Evolutionary conservation across 2,329 filamentous ascomycete genomes (phyloP).

Genomic region (Orbilia ellipsospora): DNA sequence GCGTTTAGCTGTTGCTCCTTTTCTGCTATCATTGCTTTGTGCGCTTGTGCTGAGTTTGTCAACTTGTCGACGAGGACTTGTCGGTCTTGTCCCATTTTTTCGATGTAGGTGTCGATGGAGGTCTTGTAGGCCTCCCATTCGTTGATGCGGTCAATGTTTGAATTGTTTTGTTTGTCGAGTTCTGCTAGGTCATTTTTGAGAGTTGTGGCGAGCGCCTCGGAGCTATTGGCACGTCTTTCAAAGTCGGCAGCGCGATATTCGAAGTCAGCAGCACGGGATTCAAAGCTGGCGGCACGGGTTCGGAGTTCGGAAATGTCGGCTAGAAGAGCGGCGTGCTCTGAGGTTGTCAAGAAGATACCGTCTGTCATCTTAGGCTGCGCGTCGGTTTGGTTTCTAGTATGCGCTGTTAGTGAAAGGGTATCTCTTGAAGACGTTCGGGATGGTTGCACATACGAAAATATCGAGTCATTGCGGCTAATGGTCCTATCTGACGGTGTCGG

Average conservation of each 20-base stretch:
- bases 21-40: constrained; percentile 31
- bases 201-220: background rate
- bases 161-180: constrained; percentile 23
- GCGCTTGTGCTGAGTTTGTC: constrained; percentile 41
- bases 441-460: constrained; percentile 32
- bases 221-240: background rate
- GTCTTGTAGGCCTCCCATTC: constrained; percentile 46
- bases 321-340: constrained; percentile 34
- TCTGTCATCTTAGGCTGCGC: constrained; percentile 35
- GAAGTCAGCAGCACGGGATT: constrained; percentile 7
- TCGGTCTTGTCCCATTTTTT: constrained; percentile 30
- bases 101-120: constrained; percentile 33
- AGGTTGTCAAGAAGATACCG: constrained; percentile 26
- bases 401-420: constrained; percentile 15
- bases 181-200: background rate
- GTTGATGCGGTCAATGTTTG: constrained; percentile 14
- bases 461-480: constrained; percentile 25
- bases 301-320: constrained; percentile 28
- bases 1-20: constrained; percentile 28
- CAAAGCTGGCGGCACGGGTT: constrained; percentile 7
- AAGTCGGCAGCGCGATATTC: background rate
- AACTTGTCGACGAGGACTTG: constrained; percentile 38
- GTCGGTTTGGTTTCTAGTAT: constrained; percentile 21
- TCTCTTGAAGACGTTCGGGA: background rate
- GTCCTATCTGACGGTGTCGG: constrained; percentile 24